Base-by-base conservation (phyloP, 257 asterid species). In the Lycium ferocissimum region DNA sequence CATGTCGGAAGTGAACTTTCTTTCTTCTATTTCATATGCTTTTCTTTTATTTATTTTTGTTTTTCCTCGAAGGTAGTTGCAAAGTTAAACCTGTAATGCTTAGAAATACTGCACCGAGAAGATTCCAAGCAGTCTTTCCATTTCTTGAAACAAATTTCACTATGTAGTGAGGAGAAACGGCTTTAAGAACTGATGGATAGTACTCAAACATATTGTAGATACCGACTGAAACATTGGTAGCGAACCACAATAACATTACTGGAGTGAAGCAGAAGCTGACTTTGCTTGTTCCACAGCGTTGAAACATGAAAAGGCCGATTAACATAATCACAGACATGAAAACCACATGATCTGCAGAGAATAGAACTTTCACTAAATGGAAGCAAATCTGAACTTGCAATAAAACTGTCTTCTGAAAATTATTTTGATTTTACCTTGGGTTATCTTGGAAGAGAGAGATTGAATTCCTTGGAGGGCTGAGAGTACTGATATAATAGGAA, bases 391-490 rank as follows among this genome's bases (percentile, higher is more conserved):
- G n/a, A 53, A 53, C 33, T 51, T 15, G n/a, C 37, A 18, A 13
- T 53, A 33, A 17, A 51, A 54, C 62, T 45, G 26, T 49, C 80
- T 66, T 13, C 5, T 22, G 40, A 63, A 84, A 22, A 33, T 57
- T 67, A 72, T 17, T 69, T 67, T 47, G 71, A 12, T 14, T 84
- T 4, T 80, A 93, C 96, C 96, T 91, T 90, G 94, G 33, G 94
- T 92, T 79, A 94, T 88, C 81, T 89, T 93, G 69, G 94, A 81
- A 53, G 98, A 92, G 49, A 87, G 89, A 9, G 97, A 87, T 66
- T 94, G 97, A 71, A 92, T 91, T 85, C 98, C 98, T 89, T 91
- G 94, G 63, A 94, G 93, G 53, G 98, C 97, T 62, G 98, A 93
- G 81, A 94, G 90, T 83, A 94, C 96, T 94, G 87, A 87, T 83